Percentiles rank a stretch among this genome's conserved stretches.
phyloP scores from a whole-genome alignment of 495 filamentous ascomycete species.

The Hyphodiscus hymeniophilus region DNA sequence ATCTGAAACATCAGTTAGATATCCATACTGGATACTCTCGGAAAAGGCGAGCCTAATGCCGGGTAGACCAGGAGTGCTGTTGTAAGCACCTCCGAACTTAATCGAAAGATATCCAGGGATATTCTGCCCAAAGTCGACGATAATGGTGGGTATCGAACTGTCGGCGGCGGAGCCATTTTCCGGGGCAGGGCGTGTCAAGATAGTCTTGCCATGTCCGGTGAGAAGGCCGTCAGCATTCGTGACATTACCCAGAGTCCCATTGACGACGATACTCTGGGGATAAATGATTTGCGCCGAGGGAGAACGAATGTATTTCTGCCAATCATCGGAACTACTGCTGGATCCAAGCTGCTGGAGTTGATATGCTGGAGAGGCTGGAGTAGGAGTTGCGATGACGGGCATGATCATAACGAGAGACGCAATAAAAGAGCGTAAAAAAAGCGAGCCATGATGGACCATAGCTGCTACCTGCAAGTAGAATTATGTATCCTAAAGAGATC shows the following conservation, averaged over 20 bases:
- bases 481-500: no score
- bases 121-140: conserved; percentile 40
- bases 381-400: conserved; percentile 47
- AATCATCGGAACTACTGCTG: conserved; percentile 8
- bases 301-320: conserved; percentile 23
- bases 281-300: conserved; percentile 11
- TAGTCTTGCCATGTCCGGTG: conserved; percentile 18
- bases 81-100: conserved; percentile 24
- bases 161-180: conserved; percentile 5
- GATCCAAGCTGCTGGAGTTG: background rate
- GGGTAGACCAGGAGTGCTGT: conserved; percentile 22
- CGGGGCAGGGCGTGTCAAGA: conserved; percentile 14
- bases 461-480: no score
- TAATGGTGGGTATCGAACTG: conserved; percentile 16
- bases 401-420: no score
- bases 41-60: conserved; percentile 38
- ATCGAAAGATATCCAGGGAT: conserved; percentile 29
- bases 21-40: conserved; percentile 29
- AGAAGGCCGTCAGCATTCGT: conserved; percentile 27
- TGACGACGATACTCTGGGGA: conserved; percentile 11
- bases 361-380: background rate
- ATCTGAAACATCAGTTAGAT: conserved; percentile 32
- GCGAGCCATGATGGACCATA: no score
- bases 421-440: no score
- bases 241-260: conserved; percentile 22